Evolutionary conservation across 2,329 filamentous ascomycete species (phyloP), one percentile per base, ranked within the genome.

Genomic region (Alternaria rosae): DNA sequence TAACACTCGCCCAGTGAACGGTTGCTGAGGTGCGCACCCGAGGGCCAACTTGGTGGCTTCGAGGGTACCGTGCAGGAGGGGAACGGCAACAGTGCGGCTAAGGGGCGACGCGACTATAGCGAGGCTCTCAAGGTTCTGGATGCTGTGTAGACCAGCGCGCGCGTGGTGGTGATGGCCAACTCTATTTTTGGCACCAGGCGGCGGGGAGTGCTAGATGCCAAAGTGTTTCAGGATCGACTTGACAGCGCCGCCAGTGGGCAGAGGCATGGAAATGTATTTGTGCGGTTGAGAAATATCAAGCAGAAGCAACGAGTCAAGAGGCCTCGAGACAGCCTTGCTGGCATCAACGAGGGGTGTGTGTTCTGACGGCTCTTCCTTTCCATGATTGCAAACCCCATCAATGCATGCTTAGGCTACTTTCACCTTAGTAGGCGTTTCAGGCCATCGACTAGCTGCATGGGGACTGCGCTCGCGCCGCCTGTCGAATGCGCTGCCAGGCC

Each of bases 1-100:
- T 76, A 75, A 78, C 57, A 75, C 75, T 74, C 73, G 70, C 70
- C 75, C 77, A 77, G 76, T 77, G 71, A 74, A 72, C 48, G 70
- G 65, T 51, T 59, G 66, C 23, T 64, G 64, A 59, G 59, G 26
- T 62, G 70, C 62, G 61, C 56, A 57, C 50, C 53, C 64, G 65
- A 60, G 58, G 65, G 59, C 28, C 50, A 35, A 58, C 45, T 10
- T 52, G 52, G 61, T 62, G 62, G 64, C 57, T 30, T 42, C 50
- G 65, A 48, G 57, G 63, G 52, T 38, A 59, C 54, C 47, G 64
- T 51, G 38, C 59, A 59, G 57, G 53, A 52, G 64, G 35, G 44
- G 35, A 35, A 62, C 54, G 38, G 50, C 32, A 53, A 59, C 52
- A 45, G 57, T 15, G 63, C 58, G 45, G 58, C 42, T 32, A 38